Evolutionary conservation across 768 basidiomycete species (phyloP).

Genomic region (Trametes coccinea): DNA sequence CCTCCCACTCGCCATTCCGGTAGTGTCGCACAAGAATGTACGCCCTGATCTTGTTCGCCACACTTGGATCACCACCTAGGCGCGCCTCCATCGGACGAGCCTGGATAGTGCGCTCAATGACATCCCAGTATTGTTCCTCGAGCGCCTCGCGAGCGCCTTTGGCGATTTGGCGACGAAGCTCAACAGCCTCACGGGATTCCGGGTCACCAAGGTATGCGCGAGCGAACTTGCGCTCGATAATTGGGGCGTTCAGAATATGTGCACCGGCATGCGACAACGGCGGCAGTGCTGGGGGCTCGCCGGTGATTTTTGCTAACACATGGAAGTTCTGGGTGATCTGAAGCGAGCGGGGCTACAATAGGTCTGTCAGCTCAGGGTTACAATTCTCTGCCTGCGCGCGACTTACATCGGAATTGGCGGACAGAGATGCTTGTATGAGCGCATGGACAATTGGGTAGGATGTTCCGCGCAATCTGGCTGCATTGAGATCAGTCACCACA

Average conservation of each 20-base stretch:
- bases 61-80: slow-evolving; percentile 88
- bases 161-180: slow-evolving; percentile 72
- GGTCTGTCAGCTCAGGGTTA: neutral
- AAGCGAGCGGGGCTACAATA: slow-evolving; percentile 42
- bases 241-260: slow-evolving; percentile 77
- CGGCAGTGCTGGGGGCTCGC: slow-evolving; percentile 72
- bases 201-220: slow-evolving; percentile 67
- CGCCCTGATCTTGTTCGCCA: slow-evolving; percentile 86
- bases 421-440: slow-evolving; percentile 64
- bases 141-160: slow-evolving; percentile 77
- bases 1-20: slow-evolving; percentile 79
- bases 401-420: slow-evolving; percentile 60
- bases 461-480: slow-evolving; percentile 64
- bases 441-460: slow-evolving; percentile 78
- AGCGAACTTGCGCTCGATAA: slow-evolving; percentile 83
- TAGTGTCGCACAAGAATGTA: slow-evolving; percentile 83
- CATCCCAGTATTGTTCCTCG: slow-evolving; percentile 87
- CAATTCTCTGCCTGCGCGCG: neutral
- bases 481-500: slow-evolving; percentile 76
- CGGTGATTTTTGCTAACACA: slow-evolving; percentile 73
- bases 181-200: slow-evolving; percentile 64
- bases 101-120: slow-evolving; percentile 81
- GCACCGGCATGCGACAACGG: slow-evolving; percentile 78
- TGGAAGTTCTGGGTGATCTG: slow-evolving; percentile 74
- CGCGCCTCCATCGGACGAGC: slow-evolving; percentile 80